Percentiles rank a stretch among this genome's conserved stretches.
These are phyloP conservation scores for Ustilago cynodontis DNA, from an alignment of 1,284 basidiomycete species.

Conservation along the genomic window DNA sequence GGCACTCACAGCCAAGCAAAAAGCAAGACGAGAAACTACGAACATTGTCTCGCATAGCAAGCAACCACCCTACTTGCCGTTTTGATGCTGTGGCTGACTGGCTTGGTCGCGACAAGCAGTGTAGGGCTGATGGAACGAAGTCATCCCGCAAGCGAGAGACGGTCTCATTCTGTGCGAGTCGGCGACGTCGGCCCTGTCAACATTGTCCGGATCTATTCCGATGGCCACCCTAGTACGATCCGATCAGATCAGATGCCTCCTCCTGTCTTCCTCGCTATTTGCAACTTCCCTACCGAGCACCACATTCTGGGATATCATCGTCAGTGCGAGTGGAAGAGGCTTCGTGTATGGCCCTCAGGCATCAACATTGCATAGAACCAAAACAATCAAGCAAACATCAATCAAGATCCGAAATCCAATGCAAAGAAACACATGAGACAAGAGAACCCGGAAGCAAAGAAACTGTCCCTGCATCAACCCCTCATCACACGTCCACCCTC, in stretches of 20 bases:
- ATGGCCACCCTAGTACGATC: neutral
- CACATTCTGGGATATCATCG: no score
- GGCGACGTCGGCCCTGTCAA: neutral
- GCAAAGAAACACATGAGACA: neutral
- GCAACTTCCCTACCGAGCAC: no score
- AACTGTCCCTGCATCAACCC: constrained; percentile 3
- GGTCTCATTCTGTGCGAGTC: neutral
- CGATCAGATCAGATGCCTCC: neutral
- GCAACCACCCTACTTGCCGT: neutral
- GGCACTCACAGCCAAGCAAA: neutral
- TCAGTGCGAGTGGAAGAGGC: neutral
- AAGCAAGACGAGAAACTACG: neutral
- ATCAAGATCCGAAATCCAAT: neutral
- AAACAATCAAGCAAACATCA: neutral
- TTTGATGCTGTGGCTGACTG: neutral
- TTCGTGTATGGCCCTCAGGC: neutral
- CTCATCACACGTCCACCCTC: constrained; percentile 2
- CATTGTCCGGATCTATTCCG: neutral
- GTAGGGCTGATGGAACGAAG: no score
- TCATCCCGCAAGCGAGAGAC: neutral
- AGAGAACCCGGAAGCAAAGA: neutral
- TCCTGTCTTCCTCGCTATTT: neutral
- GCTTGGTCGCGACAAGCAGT: neutral
- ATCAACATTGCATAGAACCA: neutral
- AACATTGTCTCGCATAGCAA: neutral